Percentiles rank a stretch among this genome's conserved stretches.
These are phyloP conservation scores for Penicillium janthinellum DNA, from an alignment of 2,329 filamentous ascomycete genomes.

Conservation along the genomic window DNA sequence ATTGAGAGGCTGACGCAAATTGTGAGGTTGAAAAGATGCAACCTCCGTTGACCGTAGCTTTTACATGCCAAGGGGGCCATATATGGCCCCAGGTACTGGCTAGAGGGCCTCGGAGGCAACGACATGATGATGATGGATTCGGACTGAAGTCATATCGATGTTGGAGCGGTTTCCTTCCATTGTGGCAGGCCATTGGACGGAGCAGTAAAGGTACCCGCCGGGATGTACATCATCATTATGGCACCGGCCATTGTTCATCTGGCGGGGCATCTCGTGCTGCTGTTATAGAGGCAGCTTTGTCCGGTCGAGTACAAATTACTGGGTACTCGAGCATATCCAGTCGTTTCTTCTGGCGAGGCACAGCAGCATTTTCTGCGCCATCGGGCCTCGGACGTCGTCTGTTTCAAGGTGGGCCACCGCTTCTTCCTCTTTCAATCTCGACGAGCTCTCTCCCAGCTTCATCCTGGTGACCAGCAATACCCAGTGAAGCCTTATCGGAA, in stretches of 20 bases:
- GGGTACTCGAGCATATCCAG: neutral
- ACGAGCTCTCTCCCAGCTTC: neutral
- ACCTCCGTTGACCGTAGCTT: neutral
- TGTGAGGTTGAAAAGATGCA: conserved; percentile 2
- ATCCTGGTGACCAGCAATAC: neutral
- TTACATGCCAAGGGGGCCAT: conserved; percentile 1
- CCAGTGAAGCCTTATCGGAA: conserved; percentile 12
- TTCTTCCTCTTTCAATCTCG: conserved; percentile 3
- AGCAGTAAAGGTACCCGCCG: neutral
- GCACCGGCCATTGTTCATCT: neutral
- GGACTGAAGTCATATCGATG: conserved; percentile 30
- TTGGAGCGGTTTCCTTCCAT: neutral
- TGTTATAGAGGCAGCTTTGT: neutral
- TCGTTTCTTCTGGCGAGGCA: neutral
- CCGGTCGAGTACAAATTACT: neutral
- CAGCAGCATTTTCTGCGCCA: neutral
- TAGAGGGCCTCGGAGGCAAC: conserved; percentile 17
- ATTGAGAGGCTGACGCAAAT: neutral
- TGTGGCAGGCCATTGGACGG: conserved; percentile 1
- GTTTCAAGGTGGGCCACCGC: conserved; percentile 4
- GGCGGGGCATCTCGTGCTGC: neutral
- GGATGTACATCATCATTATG: conserved; percentile 16
- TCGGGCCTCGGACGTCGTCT: conserved; percentile 2
- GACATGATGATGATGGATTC: conserved; percentile 28
- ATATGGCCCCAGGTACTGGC: conserved; percentile 12